Base-by-base conservation (phyloP, 2,329 filamentous ascomycete genomes). In the Diaporthe australafricana region DNA sequence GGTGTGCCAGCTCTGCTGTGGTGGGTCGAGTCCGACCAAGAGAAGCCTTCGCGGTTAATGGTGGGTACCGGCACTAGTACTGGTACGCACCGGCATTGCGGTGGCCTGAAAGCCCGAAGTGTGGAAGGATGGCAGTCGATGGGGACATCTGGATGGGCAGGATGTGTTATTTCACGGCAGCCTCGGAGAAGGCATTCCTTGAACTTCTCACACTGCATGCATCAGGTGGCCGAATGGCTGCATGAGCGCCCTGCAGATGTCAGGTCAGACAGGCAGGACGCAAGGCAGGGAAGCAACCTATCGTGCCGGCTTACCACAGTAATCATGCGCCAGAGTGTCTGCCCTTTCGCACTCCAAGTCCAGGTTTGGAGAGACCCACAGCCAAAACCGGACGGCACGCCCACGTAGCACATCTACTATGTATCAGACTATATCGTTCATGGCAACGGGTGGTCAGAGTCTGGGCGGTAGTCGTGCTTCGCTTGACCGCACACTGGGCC, bases 91-190 rank as follows among this genome's bases (percentile, higher is more conserved):
- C 60, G 60, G 60, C 42, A 17, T 48, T 7, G 42, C 22, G 30
- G 60, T 25, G 32, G 45, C 45, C 22, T 48, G 52, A 52, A 52
- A 68, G 67, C 42, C 67, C 67, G 66, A 47, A 14, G 22, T 60
- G 20, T 50, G 67, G 55, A 35, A 32, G 53, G 5, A 22, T n/a
- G n/a, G n/a, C n/a, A n/a, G n/a, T n/a, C n/a, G n/a, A n/a, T 48
- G 42, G 47, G 8, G 8, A n/a, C 9, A 48, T 53, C n/a, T 32
- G 22, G n/a, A 30, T 30, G 16, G 40, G 32, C n/a, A n/a, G 25
- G 27, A 69, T 20, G 27, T 35, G n/a, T n/a, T n/a, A n/a, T 32
- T 56, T 52, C 53, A 60, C 67, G 67, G 67, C 53, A 69, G 32
- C 45, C 27, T 69, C 67, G 67, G 67, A 52, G 40, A 14, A 30